Base-by-base conservation (phyloP, 805 yeast genomes). In the Candida broadrunensis region DNA sequence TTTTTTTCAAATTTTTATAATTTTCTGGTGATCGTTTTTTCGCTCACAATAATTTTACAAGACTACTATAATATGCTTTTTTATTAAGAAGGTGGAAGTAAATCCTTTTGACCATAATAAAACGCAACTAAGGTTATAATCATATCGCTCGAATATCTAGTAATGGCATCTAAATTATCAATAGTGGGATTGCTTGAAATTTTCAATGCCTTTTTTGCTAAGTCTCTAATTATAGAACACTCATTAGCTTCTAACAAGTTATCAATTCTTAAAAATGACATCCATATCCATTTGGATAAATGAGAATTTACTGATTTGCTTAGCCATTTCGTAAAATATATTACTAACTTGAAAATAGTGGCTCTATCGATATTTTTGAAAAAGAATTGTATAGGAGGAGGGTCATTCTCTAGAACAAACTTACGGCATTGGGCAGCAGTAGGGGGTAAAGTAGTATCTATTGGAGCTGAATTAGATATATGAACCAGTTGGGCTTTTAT, bases 171-270 rank as follows among this genome's bases (percentile, higher is more conserved):
- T 7, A 29, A 14, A 14, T 29, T 18, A 14, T 29, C 12, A 5
- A 5, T 5, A 6, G 32, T 6, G 21, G 26, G 24, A 36, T 52
- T 49, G 12, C 26, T 41, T 7, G 49, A 41, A 13, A 68, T 42
- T 35, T 62, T 65, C 13, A 52, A 39, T 2, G 75, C 74, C 47
- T 70, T 70, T 42, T 56, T 53, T 2, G 63, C 73, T 42, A 70
- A 52, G 6, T 60, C 68, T 23, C 74, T 53, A 17, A 70, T 50
- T 12, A 66, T 48, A 3, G 70, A 52, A 18, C 50, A 25, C 41
- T 70, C 74, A 35, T 50, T 54, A 19, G 54, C 51, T 26, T 68
- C 72, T 19, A 70, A 44, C 1, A 55, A 52, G 25, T 48, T 48
- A 46, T 69, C 75, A n/a, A 68, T 45, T 20, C 72, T 51, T 16